phyloP scores from a whole-genome alignment of 2,329 filamentous ascomycete genomes.

The Hysterium pulicare region DNA sequence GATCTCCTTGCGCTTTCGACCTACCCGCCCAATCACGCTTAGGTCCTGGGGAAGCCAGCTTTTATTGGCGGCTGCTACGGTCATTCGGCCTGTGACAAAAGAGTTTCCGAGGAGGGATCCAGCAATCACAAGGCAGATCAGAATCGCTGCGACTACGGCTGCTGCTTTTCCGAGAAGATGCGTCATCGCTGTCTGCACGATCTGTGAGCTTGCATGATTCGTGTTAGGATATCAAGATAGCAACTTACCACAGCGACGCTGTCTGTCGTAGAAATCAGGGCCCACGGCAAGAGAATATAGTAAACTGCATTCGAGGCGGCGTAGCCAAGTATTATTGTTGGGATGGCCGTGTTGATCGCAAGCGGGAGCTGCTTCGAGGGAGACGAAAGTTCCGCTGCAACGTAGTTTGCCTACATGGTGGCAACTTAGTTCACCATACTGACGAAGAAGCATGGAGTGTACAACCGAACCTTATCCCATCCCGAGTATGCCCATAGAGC shows the following conservation, averaged over 20 bases:
- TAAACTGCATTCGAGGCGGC: conserved; percentile 60
- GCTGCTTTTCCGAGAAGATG: conserved; percentile 53
- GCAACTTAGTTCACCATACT: conserved; percentile 6
- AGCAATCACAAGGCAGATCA: conserved; percentile 61
- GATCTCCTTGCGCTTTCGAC: conserved; percentile 16
- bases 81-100: conserved; percentile 62
- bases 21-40: conserved; percentile 28
- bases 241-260: conserved; percentile 59
- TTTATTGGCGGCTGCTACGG: conserved; percentile 52
- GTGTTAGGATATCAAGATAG: not conserved
- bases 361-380: conserved; percentile 50
- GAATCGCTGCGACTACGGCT: conserved; percentile 50
- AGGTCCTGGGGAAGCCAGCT: conserved; percentile 27
- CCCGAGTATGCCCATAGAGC: conserved; percentile 34
- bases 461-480: conserved; percentile 37
- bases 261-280: conserved; percentile 57
- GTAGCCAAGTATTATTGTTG: conserved; percentile 60
- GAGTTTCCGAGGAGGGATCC: conserved; percentile 62
- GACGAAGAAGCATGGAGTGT: not conserved
- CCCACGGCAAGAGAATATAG: conserved; percentile 61
- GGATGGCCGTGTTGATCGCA: conserved; percentile 61
- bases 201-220: conserved; percentile 1
- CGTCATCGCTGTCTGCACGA: conserved; percentile 26
- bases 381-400: conserved; percentile 33
- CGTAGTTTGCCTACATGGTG: conserved; percentile 32